A percentile compares a stretch with the other conserved stretches of the same genome.
These are phyloP conservation scores for Amanita pseudoporphyria DNA, from an alignment of 768 basidiomycete genomes.

Conservation along the genomic window DNA sequence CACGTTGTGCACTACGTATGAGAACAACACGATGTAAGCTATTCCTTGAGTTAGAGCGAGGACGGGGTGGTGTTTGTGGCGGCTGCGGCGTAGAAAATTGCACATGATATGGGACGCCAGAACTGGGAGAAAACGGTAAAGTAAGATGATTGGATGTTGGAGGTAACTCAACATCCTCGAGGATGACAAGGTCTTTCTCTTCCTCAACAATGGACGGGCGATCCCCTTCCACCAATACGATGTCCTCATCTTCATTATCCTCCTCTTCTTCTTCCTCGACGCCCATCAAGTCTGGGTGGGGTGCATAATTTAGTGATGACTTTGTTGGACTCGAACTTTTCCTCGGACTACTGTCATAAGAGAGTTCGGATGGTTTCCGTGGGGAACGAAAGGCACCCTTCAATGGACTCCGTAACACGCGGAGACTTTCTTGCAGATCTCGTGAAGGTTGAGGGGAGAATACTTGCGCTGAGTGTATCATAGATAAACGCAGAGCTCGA, in stretches of 20 bases:
- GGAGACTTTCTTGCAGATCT: slow-evolving; percentile 54
- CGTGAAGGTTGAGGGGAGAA: slow-evolving; percentile 56
- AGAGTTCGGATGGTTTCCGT: slow-evolving; percentile 17
- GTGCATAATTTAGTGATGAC: neutral
- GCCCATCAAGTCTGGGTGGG: slow-evolving; percentile 3
- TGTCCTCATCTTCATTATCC: slow-evolving; percentile 35
- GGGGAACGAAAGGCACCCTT: slow-evolving; percentile 28
- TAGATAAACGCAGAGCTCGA: slow-evolving; percentile 55
- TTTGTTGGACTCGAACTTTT: slow-evolving; percentile 3
- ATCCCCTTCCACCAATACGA: slow-evolving; percentile 56
- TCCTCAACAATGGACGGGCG: slow-evolving; percentile 62
- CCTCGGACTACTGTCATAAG: slow-evolving; percentile 11
- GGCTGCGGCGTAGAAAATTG: slow-evolving; percentile 12
- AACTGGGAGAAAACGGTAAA: slow-evolving; percentile 10
- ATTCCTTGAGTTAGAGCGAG: slow-evolving; percentile 30
- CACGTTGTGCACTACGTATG: slow-evolving; percentile 59
- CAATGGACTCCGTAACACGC: slow-evolving; percentile 51
- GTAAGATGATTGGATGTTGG: slow-evolving; percentile 10
- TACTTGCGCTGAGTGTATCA: slow-evolving; percentile 69
- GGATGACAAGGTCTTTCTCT: slow-evolving; percentile 59
- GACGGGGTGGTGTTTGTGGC: slow-evolving; percentile 24
- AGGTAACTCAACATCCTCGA: slow-evolving; percentile 49
- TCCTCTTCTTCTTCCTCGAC: slow-evolving; percentile 24
- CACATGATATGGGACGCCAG: slow-evolving; percentile 8
- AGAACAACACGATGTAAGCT: slow-evolving; percentile 63